Base-by-base conservation (phyloP, 352 stramenopile genomes). In the Phytophthora pisi region DNA sequence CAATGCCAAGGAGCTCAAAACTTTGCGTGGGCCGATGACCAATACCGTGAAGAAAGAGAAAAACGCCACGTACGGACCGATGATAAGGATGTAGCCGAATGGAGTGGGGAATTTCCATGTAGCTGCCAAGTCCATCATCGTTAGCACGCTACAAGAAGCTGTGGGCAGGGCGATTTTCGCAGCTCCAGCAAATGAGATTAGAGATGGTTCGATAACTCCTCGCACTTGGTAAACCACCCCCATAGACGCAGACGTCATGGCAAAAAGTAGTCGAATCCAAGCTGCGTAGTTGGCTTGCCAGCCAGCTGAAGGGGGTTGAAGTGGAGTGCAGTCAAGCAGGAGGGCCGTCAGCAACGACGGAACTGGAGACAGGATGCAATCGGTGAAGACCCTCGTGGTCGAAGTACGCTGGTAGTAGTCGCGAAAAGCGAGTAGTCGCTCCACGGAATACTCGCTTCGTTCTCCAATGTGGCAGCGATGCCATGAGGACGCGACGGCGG, bases 101-200 rank as follows among this genome's bases (percentile, higher is more conserved):
- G 70, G 70, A 11, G 72, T 58, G 2, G 61, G 66, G 16, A 72
- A 78, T 34, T 16, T 53, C 69, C 57, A 69, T 1, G 40, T 2
- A 18, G 10, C 53, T 18, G 54, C 58, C 3, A 70, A 15, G 1
- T 59, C 4, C 4, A 67, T 64, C 5, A 60, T 61, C 4, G 24
- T 43, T 11, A 51, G 18, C 4, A 65, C 43, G 47, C 64, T 47
- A 15, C 40, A 30, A n/a, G 51, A 16, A 1, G 65, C 43, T 2
- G 68, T 72, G 2, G 24, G 47, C 8, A 64, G 30, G 5, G 26
- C 55, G 5, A 66, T 58, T 11, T 49, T 46, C 4, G 64, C n/a
- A 28, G 53, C 59, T 16, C 47, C 26, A 26, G n/a, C 11, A 24
- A 51, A 46, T 0, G 68, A 53, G 8, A 69, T 51, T 9, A 38